Evolutionary conservation across 768 basidiomycete species (phyloP), one percentile per base, ranked within the genome.

Genomic region (Wakefieldia striispora): DNA sequence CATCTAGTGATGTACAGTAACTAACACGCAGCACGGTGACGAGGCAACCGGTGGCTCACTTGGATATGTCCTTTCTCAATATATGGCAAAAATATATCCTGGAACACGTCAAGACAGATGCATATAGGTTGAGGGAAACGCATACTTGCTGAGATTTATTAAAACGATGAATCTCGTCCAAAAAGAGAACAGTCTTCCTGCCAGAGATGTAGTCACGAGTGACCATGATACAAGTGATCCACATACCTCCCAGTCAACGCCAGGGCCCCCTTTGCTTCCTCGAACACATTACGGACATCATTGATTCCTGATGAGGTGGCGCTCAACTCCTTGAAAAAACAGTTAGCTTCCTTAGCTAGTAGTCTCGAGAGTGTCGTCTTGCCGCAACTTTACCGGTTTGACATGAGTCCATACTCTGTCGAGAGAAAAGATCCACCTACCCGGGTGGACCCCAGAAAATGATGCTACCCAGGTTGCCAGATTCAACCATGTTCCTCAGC

Each of bases 121-220:
- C 27, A 29, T 27, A 38, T n/a, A 14, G 6, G 20, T 5, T 1
- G 35, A 14, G 35, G 33, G 4, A 17, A 7, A 33, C 3, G 45
- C 59, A 21, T 49, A 83, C 84, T 67, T 89, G 87, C 52, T 86
- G 84, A 8, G 79, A 70, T 57, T 80, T 84, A 62, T 80, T 86
- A 61, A 88, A 89, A 0, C 88, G 81, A 68, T 91, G 91, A 13
- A 93, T 82, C 66, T 93, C 91, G 58, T 94, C 91, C 47, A 92
- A 66, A 66, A 92, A 93, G 13, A 93, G 60, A 23, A 89, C 70
- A 0, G 90, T 93, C 54, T 77, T 76, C 58, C 86, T 89, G 27
- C 21, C 14, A 31, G 14, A 46, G 31, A 35, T 59, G 42, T 21
- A 63, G 43, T 47, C 39, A 48, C 8, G 6, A 24, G 12, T 20